Conservation (phyloP, 1,284 basidiomycete genomes). For the Fomitopsis betulina region DNA sequence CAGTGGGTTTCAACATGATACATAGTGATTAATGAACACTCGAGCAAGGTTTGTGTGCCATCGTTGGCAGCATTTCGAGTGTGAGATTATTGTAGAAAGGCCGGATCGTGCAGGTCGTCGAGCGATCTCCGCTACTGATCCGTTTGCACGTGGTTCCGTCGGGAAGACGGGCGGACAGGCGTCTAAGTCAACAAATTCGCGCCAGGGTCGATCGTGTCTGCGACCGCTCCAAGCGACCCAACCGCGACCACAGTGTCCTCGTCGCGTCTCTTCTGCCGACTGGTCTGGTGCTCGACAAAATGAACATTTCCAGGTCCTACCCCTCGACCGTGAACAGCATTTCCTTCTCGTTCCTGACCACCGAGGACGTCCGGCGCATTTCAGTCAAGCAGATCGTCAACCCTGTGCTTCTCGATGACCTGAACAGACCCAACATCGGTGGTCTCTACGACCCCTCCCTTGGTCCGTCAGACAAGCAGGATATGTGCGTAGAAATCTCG, state of each 20-base stretch:
- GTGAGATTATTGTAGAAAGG: too few species aligned
- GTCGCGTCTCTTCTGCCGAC: background rate
- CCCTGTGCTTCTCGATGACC: slow-evolving; percentile 89
- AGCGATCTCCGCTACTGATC: slow-evolving; percentile 1
- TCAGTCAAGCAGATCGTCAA: slow-evolving; percentile 98
- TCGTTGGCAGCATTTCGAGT: too few species aligned
- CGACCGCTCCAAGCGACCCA: background rate
- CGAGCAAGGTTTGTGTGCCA: too few species aligned
- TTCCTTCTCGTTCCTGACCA: slow-evolving; percentile 92
- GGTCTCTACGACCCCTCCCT: slow-evolving; percentile 96
- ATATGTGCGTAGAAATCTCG: slow-evolving; percentile 63
- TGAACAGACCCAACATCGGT: slow-evolving; percentile 88
- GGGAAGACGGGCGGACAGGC: background rate
- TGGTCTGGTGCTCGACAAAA: slow-evolving; percentile 29
- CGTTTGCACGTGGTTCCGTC: background rate
- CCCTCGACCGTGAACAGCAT: slow-evolving; percentile 82
- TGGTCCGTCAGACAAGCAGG: slow-evolving; percentile 83
- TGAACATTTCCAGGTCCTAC: slow-evolving; percentile 93
- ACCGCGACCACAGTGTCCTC: background rate
- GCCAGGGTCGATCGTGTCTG: background rate
- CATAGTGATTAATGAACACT: too few species aligned
- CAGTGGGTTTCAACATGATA: too few species aligned
- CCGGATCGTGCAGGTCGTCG: background rate
- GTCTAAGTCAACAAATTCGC: background rate
- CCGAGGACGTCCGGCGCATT: slow-evolving; percentile 89